These are phyloP conservation scores for Osmozyma mogii DNA, from an alignment of 805 yeast species.

Conservation along the genomic window DNA sequence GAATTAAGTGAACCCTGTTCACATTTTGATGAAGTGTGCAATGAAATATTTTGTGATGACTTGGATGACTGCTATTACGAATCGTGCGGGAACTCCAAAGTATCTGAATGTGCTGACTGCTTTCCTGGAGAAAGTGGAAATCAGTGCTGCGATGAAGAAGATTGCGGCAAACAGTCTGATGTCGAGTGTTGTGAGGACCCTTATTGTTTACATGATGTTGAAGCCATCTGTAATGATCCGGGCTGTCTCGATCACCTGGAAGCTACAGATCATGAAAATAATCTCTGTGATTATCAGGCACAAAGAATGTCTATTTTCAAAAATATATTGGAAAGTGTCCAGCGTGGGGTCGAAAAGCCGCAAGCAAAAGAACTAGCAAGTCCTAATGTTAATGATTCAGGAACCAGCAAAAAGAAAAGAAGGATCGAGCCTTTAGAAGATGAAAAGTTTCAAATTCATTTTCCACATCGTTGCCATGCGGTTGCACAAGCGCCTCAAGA, in stretches of 20 bases:
- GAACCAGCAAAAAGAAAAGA: slow-evolving; percentile 6
- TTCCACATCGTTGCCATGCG: slow-evolving; percentile 31
- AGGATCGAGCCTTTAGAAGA: slow-evolving; percentile 4
- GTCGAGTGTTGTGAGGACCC: slow-evolving; percentile 1
- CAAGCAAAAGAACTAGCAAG: slow-evolving; percentile 1
- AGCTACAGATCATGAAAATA: slow-evolving; percentile 1
- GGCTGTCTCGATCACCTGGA: neutral
- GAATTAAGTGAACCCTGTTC: slow-evolving; percentile 13
- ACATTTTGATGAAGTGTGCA: slow-evolving; percentile 28
- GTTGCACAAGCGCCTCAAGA: slow-evolving; percentile 4
- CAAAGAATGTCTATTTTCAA: slow-evolving; percentile 30
- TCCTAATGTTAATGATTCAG: neutral
- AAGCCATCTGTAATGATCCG: neutral
- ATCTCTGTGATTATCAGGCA: slow-evolving; percentile 22
- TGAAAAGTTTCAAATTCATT: slow-evolving; percentile 26
- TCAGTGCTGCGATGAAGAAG: neutral
- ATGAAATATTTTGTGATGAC: slow-evolving; percentile 35
- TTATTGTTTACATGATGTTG: neutral
- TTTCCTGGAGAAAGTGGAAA: slow-evolving; percentile 2
- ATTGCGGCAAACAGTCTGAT: neutral
- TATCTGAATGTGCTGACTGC: slow-evolving; percentile 3
- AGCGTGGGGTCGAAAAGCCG: slow-evolving; percentile 16
- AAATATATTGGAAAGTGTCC: slow-evolving; percentile 29
- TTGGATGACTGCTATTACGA: slow-evolving; percentile 35
- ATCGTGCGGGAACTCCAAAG: slow-evolving; percentile 5